Percentiles rank a stretch among this genome's conserved stretches.
Evolutionary conservation across 371 early-diverging fungal species (phyloP).

Genomic region (Apophysomyces elegans): DNA sequence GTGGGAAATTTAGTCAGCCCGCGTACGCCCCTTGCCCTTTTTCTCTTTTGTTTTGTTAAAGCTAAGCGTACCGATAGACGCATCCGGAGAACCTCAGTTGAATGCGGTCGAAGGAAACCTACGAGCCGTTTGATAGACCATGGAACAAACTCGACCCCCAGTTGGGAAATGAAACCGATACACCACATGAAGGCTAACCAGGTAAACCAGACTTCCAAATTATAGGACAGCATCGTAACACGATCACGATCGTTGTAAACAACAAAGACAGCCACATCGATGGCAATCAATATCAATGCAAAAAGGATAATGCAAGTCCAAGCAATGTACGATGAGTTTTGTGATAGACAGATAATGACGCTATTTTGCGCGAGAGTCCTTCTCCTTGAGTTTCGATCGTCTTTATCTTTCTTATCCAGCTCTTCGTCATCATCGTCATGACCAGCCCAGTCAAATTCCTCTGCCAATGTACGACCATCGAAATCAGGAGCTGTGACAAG

Average conservation of each 20-base stretch:
- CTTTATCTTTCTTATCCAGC: conserved; percentile 9
- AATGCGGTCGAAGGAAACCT: conserved; percentile 34
- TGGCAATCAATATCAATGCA: conserved; percentile 37
- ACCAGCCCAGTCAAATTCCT: conserved; percentile 48
- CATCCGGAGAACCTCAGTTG: conserved; percentile 50
- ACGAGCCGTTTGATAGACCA: conserved; percentile 45
- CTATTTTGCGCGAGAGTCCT: conserved; percentile 22
- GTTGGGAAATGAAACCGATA: conserved; percentile 37
- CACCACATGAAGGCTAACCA: conserved; percentile 52
- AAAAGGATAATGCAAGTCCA: conserved; percentile 42
- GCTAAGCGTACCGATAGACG: conserved; percentile 43
- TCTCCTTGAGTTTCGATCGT: conserved; percentile 20
- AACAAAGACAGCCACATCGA: conserved; percentile 42
- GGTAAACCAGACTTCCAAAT: conserved; percentile 49
- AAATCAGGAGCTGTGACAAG: conserved; percentile 3
- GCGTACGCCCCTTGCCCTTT: not conserved
- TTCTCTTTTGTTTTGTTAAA: not conserved
- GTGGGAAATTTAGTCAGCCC: conserved; percentile 27
- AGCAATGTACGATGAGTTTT: conserved; percentile 42
- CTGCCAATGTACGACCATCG: conserved; percentile 5
- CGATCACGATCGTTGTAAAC: conserved; percentile 24
- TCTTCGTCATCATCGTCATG: conserved; percentile 37
- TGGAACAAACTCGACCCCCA: conserved; percentile 44
- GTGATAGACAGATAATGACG: conserved; percentile 38
- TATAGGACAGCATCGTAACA: conserved; percentile 32